Evolutionary conservation across 768 basidiomycete species (phyloP).

Genomic region (Mrakia blollopis): DNA sequence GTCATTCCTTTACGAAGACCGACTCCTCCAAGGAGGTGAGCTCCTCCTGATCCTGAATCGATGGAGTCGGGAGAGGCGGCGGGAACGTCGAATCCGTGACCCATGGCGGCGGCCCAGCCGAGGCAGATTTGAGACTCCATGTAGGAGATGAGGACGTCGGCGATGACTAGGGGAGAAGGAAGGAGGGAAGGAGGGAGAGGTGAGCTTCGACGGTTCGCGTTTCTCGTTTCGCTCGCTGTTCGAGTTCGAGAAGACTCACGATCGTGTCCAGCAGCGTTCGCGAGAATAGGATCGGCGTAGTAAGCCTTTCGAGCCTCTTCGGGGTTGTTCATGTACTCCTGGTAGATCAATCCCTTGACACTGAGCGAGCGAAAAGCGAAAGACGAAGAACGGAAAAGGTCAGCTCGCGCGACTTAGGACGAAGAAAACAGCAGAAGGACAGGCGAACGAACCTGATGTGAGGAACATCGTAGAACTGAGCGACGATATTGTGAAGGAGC

Average conservation of each 20-base stretch:
- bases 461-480: slow-evolving; percentile 96
- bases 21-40: slow-evolving; percentile 76
- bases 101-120: slow-evolving; percentile 68
- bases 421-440: not conserved
- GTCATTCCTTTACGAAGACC: slow-evolving; percentile 70
- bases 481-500: slow-evolving; percentile 79
- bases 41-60: slow-evolving; percentile 47
- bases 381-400: not conserved
- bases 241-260: slow-evolving; percentile 24
- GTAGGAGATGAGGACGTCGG: slow-evolving; percentile 88
- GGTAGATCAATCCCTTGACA: slow-evolving; percentile 74
- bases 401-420: not conserved
- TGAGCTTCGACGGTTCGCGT: not conserved
- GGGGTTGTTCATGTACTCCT: slow-evolving; percentile 72
- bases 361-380: slow-evolving; percentile 43
- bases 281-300: slow-evolving; percentile 77
- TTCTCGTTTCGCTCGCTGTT: too few relatives aligned
- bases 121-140: slow-evolving; percentile 83
- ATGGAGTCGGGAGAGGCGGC: slow-evolving; percentile 42
- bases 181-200: not conserved
- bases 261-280: slow-evolving; percentile 73
- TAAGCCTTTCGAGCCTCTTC: slow-evolving; percentile 58
- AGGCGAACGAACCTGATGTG: slow-evolving; percentile 60
- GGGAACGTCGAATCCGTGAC: slow-evolving; percentile 61
- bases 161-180: slow-evolving; percentile 50